Evolutionary conservation across 1,284 basidiomycete genomes (phyloP), one percentile per base, ranked within the genome.

Genomic region (Malassezia restricta): DNA sequence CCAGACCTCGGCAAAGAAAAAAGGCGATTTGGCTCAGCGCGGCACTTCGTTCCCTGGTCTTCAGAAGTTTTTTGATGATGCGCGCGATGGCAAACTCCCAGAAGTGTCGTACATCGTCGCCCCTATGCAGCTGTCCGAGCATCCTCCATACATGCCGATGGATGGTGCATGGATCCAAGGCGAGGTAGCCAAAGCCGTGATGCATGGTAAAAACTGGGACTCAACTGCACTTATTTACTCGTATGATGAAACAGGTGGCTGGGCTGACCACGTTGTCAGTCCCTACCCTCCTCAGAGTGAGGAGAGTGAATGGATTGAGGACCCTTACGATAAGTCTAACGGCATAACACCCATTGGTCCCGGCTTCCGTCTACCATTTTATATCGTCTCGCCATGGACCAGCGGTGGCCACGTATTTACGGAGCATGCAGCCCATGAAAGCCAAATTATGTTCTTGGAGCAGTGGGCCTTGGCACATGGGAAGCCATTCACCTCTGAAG

Each of bases 191-290:
- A 54, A 67, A 24, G 66, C 66, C 2, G 58, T 68, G 20, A 59
- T 58, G 29, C 47, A 58, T 15, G 63, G 65, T 32, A 47, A 49
- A 14, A 48, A 51, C 32, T 68, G 61, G 45, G 50, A 56, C 49
- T 56, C 44, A 6, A 62, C 66, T 3, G 61, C 56, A n/a, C 42
- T 67, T 2, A 42, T 68, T 43, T 54, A 65, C 28, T 65, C 63
- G 12, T 68, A 65, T 48, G 66, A 68, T 43, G 65, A 62, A 53
- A 68, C 63, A 8, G 65, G 66, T 20, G 66, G 66, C 12, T 67
- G 58, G 59, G 59, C 47, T 1, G 66, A 68, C 50, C 66, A 68
- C 40, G 66, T 65, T 14, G 50, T 59, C 31, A 38, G 48, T 9
- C 49, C 49, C 5, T 47, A 41, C 27, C 42, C 51, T 3, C 57